Conservation (phyloP, 306 rosid genomes). For the Carpinus viminea region DNA sequence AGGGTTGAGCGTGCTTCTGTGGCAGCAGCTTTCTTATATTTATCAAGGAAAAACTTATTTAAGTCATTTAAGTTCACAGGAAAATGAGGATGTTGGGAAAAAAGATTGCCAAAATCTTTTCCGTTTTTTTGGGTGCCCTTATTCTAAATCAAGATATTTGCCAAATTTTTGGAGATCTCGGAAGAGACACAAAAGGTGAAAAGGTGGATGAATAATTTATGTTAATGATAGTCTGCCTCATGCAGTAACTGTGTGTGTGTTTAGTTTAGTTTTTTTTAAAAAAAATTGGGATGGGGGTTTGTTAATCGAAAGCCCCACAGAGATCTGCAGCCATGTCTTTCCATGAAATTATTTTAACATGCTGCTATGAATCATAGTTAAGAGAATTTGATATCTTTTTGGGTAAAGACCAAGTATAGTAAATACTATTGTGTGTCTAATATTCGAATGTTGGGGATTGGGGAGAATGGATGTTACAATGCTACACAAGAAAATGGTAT, state of each 20-base stretch:
- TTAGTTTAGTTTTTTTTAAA: too few relatives aligned
- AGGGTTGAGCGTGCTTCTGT: constrained; percentile 76
- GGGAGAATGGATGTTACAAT: too few relatives aligned
- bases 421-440: too few relatives aligned
- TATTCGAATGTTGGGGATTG: too few relatives aligned
- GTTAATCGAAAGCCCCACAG: not conserved
- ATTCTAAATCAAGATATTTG: constrained; percentile 53
- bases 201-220: not conserved
- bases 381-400: too few relatives aligned
- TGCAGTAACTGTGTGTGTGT: not conserved
- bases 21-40: constrained; percentile 86
- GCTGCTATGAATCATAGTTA: too few relatives aligned
- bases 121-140: constrained; percentile 70
- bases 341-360: not conserved
- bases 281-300: not conserved
- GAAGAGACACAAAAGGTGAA: constrained; percentile 59
- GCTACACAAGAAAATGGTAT: too few relatives aligned
- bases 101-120: constrained; percentile 78
- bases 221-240: constrained; percentile 19
- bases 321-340: not conserved
- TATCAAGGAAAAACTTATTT: constrained; percentile 78
- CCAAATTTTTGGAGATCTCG: constrained; percentile 46
- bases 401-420: too few relatives aligned
- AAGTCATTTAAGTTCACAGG: constrained; percentile 53
- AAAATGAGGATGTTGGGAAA: constrained; percentile 43